Evolutionary conservation across 371 early-diverging fungal genomes (phyloP), one percentile per base, ranked within the genome.

Genomic region (Lichtheimia hyalospora): DNA sequence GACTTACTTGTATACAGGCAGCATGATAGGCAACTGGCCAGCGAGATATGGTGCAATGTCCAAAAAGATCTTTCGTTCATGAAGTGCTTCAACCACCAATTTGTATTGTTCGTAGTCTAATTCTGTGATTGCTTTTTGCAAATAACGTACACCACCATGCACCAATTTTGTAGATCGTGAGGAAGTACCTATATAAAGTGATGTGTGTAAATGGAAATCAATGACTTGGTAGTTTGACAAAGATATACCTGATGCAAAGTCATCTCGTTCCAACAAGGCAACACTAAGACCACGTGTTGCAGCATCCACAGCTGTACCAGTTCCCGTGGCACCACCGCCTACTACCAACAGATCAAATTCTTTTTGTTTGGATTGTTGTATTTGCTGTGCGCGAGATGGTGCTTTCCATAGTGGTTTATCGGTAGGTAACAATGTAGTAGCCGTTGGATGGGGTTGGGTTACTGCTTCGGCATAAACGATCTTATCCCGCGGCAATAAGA

Each of bases 101-200:
- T 94, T 92, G 86, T 94, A 97, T 73, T 99, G 99, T 74, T 91
- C 96, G 73, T 90, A 91, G 68, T 97, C 98, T n/a, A 97, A 76
- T 53, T 96, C 93, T 81, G 88, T 86, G 50, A 99, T 85, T 3
- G 99, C 99, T 81, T 99, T 98, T 77, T 99, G 98, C 63, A 99
- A 84, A 75, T 99, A 99, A 55, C 99, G 87, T 39, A 99, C 98
- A 68, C 99, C 99, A 59, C 99, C 99, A 71, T 99, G 99, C n/a
- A 99, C 94, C 12, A 99, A 84, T 70, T 99, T 99, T 6, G 99
- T 99, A n/a, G 93, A 93, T 64, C 97, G 87, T 2, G 98, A 98
- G 34, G 94, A 94, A 3, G 99, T 99, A 44, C 95, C 96, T 78
- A 49, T 34, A n/a, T n/a, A n/a, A n/a, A n/a, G 20, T 43, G 50